Base-by-base conservation (phyloP, 345 rosid species). In the Ailanthus altissimus region DNA sequence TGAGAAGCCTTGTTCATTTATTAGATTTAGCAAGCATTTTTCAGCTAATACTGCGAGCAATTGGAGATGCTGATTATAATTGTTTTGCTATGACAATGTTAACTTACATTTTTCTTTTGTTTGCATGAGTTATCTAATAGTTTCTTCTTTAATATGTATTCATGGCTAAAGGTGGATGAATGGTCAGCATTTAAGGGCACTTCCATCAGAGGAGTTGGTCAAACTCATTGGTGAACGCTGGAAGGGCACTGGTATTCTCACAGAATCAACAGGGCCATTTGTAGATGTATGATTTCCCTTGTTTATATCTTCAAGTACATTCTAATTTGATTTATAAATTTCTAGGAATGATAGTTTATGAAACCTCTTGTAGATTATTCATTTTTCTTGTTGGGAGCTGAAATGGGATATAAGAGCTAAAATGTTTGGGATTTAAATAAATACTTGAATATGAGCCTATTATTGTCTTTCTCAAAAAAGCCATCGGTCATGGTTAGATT, bases 121-220 rank as follows among this genome's bases (percentile, higher is more conserved):
- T 10, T 57, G 74, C 13, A 51, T 12, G 38, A 56, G 32, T 67
- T 58, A 47, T 59, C 78, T 72, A 64, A 81, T 79, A 36, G 51
- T 72, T 68, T 72, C 67, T 47, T 70, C 54, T 72, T 67, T 72
- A 8, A 60, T 40, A 46, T 69, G 15, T 50, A 25, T 36, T 18
- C 76, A 21, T 78, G 54, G 73, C 36, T 79, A 28, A 83, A 94
- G 98, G 91, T 94, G 98, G 98, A 94, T 94, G 97, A 94, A 94
- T 84, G 98, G 98, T 66, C 98, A 87, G 83, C 94, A 92, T 85
- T 74, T 94, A 71, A 90, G 86, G 80, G 84, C 90, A 32, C 85
- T 91, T 77, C 92, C 97, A 71, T 81, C 76, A 47, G 94, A 93
- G 67, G 79, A 89, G 83, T 76, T 91, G 76, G 83, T 81, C 38